Conservation (phyloP, 1,284 basidiomycete genomes). For the Flammula alnicola region DNA sequence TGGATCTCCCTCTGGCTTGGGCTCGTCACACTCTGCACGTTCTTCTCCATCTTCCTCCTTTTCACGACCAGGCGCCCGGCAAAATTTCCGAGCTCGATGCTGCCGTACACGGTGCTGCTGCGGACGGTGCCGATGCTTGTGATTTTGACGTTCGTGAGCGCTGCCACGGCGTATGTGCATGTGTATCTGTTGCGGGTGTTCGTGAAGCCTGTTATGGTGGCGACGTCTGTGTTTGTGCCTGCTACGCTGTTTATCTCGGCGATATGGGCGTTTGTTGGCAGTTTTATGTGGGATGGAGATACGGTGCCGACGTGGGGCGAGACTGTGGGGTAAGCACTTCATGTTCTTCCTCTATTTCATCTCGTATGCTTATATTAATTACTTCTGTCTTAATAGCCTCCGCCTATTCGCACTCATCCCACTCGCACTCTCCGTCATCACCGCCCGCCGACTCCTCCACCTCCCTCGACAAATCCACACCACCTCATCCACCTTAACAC, state of each 20-base stretch:
- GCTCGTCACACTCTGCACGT: constrained; percentile 58
- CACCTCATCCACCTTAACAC: constrained; percentile 78
- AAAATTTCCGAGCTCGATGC: constrained; percentile 39
- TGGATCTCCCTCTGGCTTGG: constrained; percentile 75
- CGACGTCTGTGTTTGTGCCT: constrained; percentile 81
- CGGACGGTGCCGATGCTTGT: constrained; percentile 86
- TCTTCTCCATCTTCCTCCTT: constrained; percentile 67
- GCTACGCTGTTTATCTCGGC: constrained; percentile 81
- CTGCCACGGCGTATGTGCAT: constrained; percentile 75
- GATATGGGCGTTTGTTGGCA: constrained; percentile 87
- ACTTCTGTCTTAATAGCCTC: constrained; percentile 31
- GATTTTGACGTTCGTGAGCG: constrained; percentile 76
- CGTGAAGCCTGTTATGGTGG: constrained; percentile 81
- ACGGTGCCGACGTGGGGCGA: constrained; percentile 78
- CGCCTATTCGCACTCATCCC: constrained; percentile 82
- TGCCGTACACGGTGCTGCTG: constrained; percentile 77
- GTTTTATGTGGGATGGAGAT: constrained; percentile 83
- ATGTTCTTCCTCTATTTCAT: constrained; percentile 6
- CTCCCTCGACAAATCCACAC: constrained; percentile 70
- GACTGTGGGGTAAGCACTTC: constrained; percentile 70
- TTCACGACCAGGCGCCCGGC: constrained; percentile 52
- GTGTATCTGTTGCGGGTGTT: constrained; percentile 79
- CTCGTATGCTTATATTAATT: constrained; percentile 8
- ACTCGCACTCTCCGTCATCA: constrained; percentile 69
- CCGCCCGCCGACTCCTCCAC: constrained; percentile 72